A percentile compares a stretch with the other conserved stretches of the same genome.
Conservation (phyloP, 2,329 filamentous ascomycete genomes). For the Calycina herbarum region DNA sequence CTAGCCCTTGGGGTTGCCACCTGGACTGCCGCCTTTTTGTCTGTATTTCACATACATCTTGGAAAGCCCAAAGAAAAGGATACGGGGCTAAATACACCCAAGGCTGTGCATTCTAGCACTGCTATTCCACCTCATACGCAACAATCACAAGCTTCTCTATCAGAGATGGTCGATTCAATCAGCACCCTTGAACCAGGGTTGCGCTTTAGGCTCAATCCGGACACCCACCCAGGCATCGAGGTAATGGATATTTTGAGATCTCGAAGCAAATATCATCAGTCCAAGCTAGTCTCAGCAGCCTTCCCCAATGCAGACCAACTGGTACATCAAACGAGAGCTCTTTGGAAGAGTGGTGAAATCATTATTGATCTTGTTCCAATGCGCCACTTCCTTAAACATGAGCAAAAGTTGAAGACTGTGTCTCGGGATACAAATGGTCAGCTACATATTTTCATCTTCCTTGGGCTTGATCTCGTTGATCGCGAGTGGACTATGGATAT, state of each 20-base stretch:
- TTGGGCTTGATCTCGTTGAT: slow-evolving; percentile 19
- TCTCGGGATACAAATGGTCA: slow-evolving; percentile 6
- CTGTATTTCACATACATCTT: slow-evolving; percentile 48
- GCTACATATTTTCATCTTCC: slow-evolving; percentile 14
- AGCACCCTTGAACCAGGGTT: background rate
- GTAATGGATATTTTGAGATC: slow-evolving; percentile 42
- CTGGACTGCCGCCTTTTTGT: slow-evolving; percentile 53
- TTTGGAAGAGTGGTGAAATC: slow-evolving; percentile 20
- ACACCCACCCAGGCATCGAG: slow-evolving; percentile 36
- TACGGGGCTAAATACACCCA: background rate
- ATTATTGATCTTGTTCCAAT: slow-evolving; percentile 23
- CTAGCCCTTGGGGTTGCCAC: slow-evolving; percentile 49
- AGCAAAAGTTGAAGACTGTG: slow-evolving; percentile 15
- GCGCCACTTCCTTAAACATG: slow-evolving; percentile 19
- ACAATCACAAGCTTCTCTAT: slow-evolving; percentile 4
- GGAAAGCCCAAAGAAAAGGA: slow-evolving; percentile 42
- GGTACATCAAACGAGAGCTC: slow-evolving; percentile 21
- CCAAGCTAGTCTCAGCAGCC: slow-evolving; percentile 37
- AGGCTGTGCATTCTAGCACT: slow-evolving; percentile 19
- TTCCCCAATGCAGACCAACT: slow-evolving; percentile 43
- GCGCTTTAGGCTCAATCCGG: slow-evolving; percentile 6
- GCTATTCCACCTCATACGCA: background rate
- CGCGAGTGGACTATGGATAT: slow-evolving; percentile 17
- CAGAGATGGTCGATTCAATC: slow-evolving; percentile 8
- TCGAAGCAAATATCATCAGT: slow-evolving; percentile 35